Percentiles rank a stretch among this genome's conserved stretches.
These are phyloP conservation scores for Botrytis sinoallii DNA, from an alignment of 2,329 filamentous ascomycete species.

Conservation along the genomic window DNA sequence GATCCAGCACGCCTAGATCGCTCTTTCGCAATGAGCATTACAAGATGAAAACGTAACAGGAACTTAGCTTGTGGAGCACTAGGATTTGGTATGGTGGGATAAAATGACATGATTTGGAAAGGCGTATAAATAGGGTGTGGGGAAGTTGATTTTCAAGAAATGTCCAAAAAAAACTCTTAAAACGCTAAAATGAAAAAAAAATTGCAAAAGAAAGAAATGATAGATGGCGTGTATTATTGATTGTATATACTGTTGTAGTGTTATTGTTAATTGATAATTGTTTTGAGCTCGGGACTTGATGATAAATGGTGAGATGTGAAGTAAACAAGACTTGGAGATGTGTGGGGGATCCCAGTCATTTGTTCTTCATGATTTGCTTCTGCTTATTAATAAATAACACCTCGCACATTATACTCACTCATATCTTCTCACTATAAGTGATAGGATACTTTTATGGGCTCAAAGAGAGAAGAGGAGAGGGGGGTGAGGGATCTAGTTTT, in stretches of 20 bases:
- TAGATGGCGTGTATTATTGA: background rate
- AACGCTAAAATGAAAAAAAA: background rate
- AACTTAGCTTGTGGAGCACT: background rate
- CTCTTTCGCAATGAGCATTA: background rate
- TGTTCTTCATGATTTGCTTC: background rate
- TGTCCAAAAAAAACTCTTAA: background rate
- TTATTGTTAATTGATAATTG: background rate
- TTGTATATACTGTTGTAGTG: background rate
- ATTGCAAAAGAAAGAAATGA: background rate
- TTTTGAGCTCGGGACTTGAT: background rate
- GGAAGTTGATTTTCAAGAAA: background rate
- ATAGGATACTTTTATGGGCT: background rate
- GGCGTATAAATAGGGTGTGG: background rate
- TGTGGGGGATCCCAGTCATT: background rate
- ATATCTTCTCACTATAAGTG: background rate
- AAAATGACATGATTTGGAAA: background rate
- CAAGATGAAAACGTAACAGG: background rate
- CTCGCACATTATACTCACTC: background rate
- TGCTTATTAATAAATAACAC: fast-evolving
- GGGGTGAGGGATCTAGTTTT: background rate
- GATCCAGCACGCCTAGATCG: background rate
- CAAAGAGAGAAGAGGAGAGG: no score
- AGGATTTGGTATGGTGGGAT: constrained; percentile 1
- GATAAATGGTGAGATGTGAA: background rate
- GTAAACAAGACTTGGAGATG: background rate